phyloP scores from a whole-genome alignment of 352 stramenopile genomes.

The Pythium insidiosum region DNA sequence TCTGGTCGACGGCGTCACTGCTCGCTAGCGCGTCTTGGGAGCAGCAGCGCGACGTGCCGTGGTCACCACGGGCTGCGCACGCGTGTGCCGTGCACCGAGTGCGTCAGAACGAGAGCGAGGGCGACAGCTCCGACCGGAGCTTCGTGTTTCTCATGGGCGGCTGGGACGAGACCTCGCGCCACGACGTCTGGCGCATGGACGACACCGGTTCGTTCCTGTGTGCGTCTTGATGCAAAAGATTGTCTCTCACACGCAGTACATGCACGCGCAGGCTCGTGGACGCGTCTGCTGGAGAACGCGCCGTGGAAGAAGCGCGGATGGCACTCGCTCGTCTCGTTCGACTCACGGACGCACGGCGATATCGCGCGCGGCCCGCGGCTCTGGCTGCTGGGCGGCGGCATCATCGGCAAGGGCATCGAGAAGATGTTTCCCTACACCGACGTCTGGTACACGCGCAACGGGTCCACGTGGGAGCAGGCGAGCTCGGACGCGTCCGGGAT shows the following conservation, averaged over 20 bases:
- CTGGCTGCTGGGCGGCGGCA: conserved; percentile 69
- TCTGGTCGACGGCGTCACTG: conserved; percentile 67
- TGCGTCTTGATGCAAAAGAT: too few species aligned
- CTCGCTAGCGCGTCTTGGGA: conserved; percentile 34
- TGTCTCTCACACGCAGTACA: too few species aligned
- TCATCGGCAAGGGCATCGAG: conserved; percentile 58
- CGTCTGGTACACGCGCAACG: conserved; percentile 66
- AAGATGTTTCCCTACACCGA: conserved; percentile 73
- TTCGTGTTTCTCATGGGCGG: conserved; percentile 63
- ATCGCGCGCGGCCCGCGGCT: conserved; percentile 48
- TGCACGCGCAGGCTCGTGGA: conserved; percentile 33
- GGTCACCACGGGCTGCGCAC: conserved; percentile 47
- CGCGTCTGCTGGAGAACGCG: conserved; percentile 20
- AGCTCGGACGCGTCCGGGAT: conserved; percentile 61
- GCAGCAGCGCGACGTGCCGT: conserved; percentile 35
- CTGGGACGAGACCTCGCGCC: conserved; percentile 51
- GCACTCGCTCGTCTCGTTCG: conserved; percentile 68
- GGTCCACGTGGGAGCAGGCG: conserved; percentile 34
- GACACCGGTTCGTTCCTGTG: too few species aligned
- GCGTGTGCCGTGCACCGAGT: conserved; percentile 45
- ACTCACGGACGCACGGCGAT: conserved; percentile 55
- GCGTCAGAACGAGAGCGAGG: conserved; percentile 37
- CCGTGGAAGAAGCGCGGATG: conserved; percentile 67
- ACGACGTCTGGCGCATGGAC: conserved; percentile 73
- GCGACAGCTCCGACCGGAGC: conserved; percentile 34